phyloP scores from a whole-genome alignment of 306 rosid genomes.

The Phaseolus lunatus region DNA sequence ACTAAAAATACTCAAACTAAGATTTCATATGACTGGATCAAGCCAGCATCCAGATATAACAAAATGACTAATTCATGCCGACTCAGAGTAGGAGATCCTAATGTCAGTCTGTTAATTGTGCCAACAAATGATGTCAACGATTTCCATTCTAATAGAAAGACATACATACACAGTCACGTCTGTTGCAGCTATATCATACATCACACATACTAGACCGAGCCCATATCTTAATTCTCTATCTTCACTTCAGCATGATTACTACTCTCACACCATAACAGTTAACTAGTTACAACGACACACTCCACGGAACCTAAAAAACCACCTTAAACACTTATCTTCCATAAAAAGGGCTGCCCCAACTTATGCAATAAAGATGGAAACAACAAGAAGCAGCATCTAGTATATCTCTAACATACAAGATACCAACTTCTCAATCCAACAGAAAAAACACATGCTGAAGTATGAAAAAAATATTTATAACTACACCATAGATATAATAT shows the following conservation, averaged over 20 bases:
- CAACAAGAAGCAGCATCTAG: not conserved
- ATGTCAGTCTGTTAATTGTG: not conserved
- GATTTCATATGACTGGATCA: conserved; percentile 11
- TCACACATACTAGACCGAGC: not conserved
- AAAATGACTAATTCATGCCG: not conserved
- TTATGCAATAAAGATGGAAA: not conserved
- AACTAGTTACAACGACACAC: conserved; percentile 16
- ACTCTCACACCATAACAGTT: conserved; percentile 2
- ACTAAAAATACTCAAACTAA: not conserved
- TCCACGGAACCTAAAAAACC: not conserved
- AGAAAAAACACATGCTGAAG: not conserved
- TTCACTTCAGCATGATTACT: not conserved
- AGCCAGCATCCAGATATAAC: not conserved
- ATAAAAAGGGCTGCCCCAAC: not conserved
- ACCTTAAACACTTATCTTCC: conserved; percentile 7
- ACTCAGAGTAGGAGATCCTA: not conserved
- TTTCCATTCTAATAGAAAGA: not conserved
- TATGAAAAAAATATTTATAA: not conserved
- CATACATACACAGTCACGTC: not conserved
- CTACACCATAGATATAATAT: not conserved
- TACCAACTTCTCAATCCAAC: conserved; percentile 7
- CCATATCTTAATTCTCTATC: not conserved
- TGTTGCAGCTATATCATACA: not conserved
- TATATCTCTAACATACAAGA: not conserved
- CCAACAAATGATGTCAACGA: not conserved